A percentile compares a stretch with the other conserved stretches of the same genome.
These are phyloP conservation scores for Pulicaria dysenterica DNA, from an alignment of 129 eudicot genomes.

Conservation along the genomic window DNA sequence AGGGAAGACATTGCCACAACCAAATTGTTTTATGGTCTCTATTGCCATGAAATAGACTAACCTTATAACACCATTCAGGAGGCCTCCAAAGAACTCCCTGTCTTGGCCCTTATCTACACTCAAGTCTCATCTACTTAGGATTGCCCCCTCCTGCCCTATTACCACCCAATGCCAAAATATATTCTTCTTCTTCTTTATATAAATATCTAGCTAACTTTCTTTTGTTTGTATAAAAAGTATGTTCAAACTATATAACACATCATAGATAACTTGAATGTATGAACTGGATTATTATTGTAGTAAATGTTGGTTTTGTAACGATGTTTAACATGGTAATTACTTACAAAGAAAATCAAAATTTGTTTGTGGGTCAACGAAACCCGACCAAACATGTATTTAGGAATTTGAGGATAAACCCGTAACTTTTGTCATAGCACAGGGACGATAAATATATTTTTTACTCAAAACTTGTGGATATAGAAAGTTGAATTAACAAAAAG, in stretches of 20 bases:
- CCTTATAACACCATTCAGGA: constrained; percentile 13
- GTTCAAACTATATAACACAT: not conserved
- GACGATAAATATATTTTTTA: not conserved
- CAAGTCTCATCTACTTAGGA: constrained; percentile 21
- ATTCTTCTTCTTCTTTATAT: not conserved
- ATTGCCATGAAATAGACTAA: constrained; percentile 31
- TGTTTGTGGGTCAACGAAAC: not conserved
- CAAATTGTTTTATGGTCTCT: constrained; percentile 51
- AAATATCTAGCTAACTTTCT: not conserved
- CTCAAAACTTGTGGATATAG: not conserved
- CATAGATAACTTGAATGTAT: not conserved
- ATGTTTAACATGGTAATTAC: not conserved
- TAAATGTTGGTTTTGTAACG: not conserved
- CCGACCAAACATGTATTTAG: not conserved
- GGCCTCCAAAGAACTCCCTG: constrained; percentile 39
- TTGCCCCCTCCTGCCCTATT: constrained; percentile 44
- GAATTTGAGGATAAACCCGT: not conserved
- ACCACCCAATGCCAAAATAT: constrained; percentile 37
- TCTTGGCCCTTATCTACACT: constrained; percentile 24
- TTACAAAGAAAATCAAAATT: not conserved
- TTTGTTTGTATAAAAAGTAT: not conserved
- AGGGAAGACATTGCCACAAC: constrained; percentile 63
- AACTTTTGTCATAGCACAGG: not conserved
- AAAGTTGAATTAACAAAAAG: not conserved
- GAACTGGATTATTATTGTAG: not conserved